Percentiles rank a stretch among this genome's conserved stretches.
These are phyloP conservation scores for Buxus sempervirens DNA, from an alignment of 164 flowering plant species.

Conservation along the genomic window DNA sequence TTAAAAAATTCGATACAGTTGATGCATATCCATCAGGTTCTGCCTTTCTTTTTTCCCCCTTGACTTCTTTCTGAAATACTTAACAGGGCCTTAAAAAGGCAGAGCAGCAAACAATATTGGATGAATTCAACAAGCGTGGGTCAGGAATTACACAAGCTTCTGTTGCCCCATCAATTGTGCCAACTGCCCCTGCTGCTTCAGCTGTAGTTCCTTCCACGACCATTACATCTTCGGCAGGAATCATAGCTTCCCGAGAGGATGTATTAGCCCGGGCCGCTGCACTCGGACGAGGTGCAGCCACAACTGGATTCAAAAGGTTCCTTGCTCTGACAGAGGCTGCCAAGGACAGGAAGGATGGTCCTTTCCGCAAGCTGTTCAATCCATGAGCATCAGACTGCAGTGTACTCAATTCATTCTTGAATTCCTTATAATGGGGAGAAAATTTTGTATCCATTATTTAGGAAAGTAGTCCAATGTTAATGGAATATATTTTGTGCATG, in stretches of 20 bases:
- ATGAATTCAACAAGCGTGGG: constrained; percentile 84
- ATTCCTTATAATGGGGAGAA: too few relatives aligned
- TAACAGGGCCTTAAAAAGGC: constrained; percentile 86
- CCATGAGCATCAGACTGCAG: constrained; percentile 30
- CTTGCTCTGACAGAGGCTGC: constrained; percentile 97
- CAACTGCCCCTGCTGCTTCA: constrained; percentile 31
- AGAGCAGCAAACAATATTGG: constrained; percentile 88
- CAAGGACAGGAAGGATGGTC: constrained; percentile 93
- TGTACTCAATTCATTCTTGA: too few relatives aligned
- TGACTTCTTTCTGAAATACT: not conserved
- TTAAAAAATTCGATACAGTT: too few relatives aligned
- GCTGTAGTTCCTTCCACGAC: constrained; percentile 28
- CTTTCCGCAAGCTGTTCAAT: constrained; percentile 86
- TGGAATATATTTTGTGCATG: too few relatives aligned
- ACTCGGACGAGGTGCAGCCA: constrained; percentile 93
- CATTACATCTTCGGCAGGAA: constrained; percentile 34
- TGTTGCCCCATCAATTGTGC: constrained; percentile 23
- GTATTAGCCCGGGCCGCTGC: constrained; percentile 95
- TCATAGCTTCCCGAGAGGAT: constrained; percentile 71
- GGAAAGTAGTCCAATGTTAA: too few relatives aligned
- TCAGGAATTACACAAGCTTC: constrained; percentile 64
- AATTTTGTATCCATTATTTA: too few relatives aligned
- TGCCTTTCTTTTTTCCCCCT: too few relatives aligned
- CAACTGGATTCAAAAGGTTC: constrained; percentile 89
- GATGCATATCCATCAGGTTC: too few relatives aligned